Evolutionary conservation across 306 rosid genomes (phyloP), one percentile per base, ranked within the genome.

Genomic region (Phaseolus lunatus): DNA sequence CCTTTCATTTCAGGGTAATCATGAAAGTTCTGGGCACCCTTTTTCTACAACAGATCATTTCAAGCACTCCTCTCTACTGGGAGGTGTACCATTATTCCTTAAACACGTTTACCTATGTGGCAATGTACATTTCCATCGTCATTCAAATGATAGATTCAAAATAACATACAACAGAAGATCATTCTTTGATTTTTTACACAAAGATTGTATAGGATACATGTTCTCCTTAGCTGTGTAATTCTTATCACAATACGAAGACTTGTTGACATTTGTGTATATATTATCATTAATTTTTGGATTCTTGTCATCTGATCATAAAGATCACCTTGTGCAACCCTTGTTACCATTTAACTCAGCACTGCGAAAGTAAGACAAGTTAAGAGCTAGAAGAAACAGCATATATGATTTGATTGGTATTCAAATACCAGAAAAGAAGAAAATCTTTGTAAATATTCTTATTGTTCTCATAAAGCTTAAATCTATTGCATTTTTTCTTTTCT

Each of bases 141-240:
- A 59, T 49, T 70, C 47, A 52, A 63, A 31, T 22, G 73, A 35
- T 70, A 66, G 72, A 63, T 47, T 73, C 56, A 80, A 45, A 65
- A 39, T 64, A 77, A 75, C 73, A 65, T 64, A 69, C 29, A 10
- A 56, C 63, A 58, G 58, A 41, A 62, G 45, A 64, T 71, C 54
- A 89, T 89, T 90, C 78, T 90, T 92, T 88, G 29, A 84, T 90
- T 92, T 83, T 84, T 90, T 85, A 78, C 69, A 59, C 78, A 77
- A 27, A 58, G 78, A 79, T 82, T 69, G 85, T 78, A 66, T 84
- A 91, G 91, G 33, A 72, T 72, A 83, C 54, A 67, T 18, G 75
- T 72, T 50, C 53, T 77, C 54, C 58, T 78, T 82, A 48, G 56
- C 76, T 52, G 8, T 79, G 81, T 86, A 77, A 81, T 85, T 78